These are phyloP conservation scores for Starmerella gropengiesseri DNA, from an alignment of 805 yeast genomes.

Conservation along the genomic window DNA sequence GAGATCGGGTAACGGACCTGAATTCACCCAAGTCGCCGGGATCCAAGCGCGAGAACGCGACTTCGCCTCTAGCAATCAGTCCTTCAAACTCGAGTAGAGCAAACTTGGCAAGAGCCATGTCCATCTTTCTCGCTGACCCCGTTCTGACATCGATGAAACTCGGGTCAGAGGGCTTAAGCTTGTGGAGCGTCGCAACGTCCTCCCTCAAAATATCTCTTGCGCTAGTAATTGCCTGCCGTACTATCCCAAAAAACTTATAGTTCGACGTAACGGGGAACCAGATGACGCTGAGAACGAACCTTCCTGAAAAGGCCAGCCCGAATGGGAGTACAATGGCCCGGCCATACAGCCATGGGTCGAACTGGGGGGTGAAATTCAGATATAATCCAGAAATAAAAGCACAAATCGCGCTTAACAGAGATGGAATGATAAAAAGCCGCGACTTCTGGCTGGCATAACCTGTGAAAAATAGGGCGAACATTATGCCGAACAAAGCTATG, in stretches of 20 bases:
- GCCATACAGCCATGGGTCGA: constrained; percentile 14
- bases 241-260: constrained; percentile 18
- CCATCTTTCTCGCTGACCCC: background rate
- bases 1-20: constrained; percentile 13
- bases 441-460: constrained; percentile 13
- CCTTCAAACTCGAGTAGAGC: constrained; percentile 16
- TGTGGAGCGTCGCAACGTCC: background rate
- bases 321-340: constrained; percentile 20
- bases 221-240: constrained; percentile 7
- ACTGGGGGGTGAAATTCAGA: constrained; percentile 12
- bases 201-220: background rate
- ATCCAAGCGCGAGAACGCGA: constrained; percentile 24
- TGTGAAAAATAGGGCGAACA: constrained; percentile 10
- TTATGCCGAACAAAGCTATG: constrained; percentile 20
- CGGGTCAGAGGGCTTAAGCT: constrained; percentile 17
- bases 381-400: constrained; percentile 9
- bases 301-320: constrained; percentile 22
- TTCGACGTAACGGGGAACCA: constrained; percentile 25
- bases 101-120: constrained; percentile 7
- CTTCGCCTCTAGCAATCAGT: constrained; percentile 16
- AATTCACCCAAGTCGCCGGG: constrained; percentile 24
- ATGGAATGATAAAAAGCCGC: constrained; percentile 16
- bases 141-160: background rate
- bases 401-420: constrained; percentile 20
- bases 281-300: constrained; percentile 17